Evolutionary conservation across 1,284 basidiomycete genomes (phyloP).

Genomic region (Omphalotus olearius): DNA sequence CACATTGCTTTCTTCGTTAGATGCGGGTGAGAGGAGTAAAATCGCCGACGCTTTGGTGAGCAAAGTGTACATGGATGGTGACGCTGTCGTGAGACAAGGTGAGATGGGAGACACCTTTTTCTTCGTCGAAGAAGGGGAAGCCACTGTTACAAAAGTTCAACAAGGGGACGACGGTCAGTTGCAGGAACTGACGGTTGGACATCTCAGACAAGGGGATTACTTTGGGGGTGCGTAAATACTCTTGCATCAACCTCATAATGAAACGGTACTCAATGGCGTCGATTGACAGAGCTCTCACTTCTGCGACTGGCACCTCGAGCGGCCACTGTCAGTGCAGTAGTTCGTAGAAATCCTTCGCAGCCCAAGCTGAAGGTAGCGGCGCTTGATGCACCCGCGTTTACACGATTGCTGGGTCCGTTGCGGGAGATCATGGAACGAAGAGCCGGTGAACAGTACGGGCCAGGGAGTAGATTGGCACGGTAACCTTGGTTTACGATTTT

Average conservation of each 20-base stretch:
- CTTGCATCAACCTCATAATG: not conserved
- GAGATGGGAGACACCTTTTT: slow-evolving; percentile 97
- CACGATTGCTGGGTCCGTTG: slow-evolving; percentile 87
- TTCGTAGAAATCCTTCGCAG: slow-evolving; percentile 42
- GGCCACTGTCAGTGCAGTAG: slow-evolving; percentile 86
- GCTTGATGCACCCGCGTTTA: slow-evolving; percentile 92
- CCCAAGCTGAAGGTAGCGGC: slow-evolving; percentile 89
- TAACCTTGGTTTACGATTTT: too few relatives aligned
- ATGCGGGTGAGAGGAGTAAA: slow-evolving; percentile 88
- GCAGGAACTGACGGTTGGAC: slow-evolving; percentile 69
- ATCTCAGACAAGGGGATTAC: slow-evolving; percentile 89
- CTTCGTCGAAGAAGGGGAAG: slow-evolving; percentile 92
- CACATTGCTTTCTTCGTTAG: slow-evolving; percentile 81
- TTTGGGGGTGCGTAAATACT: slow-evolving; percentile 73
- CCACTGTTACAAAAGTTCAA: slow-evolving; percentile 78
- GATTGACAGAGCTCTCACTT: slow-evolving; percentile 68
- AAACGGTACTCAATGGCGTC: slow-evolving; percentile 1
- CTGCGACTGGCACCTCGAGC: slow-evolving; percentile 85
- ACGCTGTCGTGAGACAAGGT: slow-evolving; percentile 86
- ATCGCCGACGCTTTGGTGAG: slow-evolving; percentile 94
- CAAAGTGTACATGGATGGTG: slow-evolving; percentile 77
- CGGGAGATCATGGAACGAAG: slow-evolving; percentile 86
- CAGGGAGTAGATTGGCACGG: too few relatives aligned
- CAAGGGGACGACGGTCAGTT: slow-evolving; percentile 55
- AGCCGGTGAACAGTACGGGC: slow-evolving; percentile 40